A percentile compares a stretch with the other conserved stretches of the same genome.
Conservation (phyloP, 352 stramenopile genomes). For the Phytophthora pistaciae region DNA sequence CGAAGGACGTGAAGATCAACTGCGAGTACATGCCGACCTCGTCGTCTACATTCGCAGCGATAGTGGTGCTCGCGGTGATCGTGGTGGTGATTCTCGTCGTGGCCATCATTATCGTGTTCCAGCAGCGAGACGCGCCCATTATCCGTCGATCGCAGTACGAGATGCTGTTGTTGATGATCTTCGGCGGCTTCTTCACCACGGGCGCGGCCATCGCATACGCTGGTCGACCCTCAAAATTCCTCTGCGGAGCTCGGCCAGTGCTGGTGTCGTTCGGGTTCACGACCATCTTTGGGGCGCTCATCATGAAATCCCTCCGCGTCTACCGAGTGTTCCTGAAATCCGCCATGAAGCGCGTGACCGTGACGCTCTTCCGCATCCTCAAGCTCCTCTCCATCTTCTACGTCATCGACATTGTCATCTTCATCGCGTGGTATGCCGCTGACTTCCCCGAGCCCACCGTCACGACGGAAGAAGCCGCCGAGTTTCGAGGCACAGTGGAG, state of each 20-base stretch:
- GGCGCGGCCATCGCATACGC: slow-evolving; percentile 40
- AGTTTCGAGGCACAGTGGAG: slow-evolving; percentile 42
- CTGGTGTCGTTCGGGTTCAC: slow-evolving; percentile 53
- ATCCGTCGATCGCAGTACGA: slow-evolving; percentile 61
- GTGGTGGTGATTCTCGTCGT: slow-evolving; percentile 17
- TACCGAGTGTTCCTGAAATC: slow-evolving; percentile 64
- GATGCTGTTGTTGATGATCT: slow-evolving; percentile 50
- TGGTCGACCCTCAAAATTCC: slow-evolving; percentile 27
- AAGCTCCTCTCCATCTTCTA: slow-evolving; percentile 52
- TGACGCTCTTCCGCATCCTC: slow-evolving; percentile 48
- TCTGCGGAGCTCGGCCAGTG: slow-evolving; percentile 47
- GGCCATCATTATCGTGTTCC: slow-evolving; percentile 36
- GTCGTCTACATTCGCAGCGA: slow-evolving; percentile 24
- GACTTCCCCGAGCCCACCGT: slow-evolving; percentile 46
- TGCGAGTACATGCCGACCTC: slow-evolving; percentile 50
- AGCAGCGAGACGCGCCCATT: slow-evolving; percentile 44
- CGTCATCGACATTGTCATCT: slow-evolving; percentile 44
- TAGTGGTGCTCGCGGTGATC: slow-evolving; percentile 25
- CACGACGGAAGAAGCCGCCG: slow-evolving; percentile 18
- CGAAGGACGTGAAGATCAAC: slow-evolving; percentile 32
- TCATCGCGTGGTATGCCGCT: slow-evolving; percentile 41
- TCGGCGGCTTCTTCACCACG: slow-evolving; percentile 48
- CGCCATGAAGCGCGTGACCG: slow-evolving; percentile 50
- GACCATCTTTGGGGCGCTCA: slow-evolving; percentile 50
- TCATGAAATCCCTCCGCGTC: slow-evolving; percentile 63